Evolutionary conservation across 2,329 filamentous ascomycete genomes (phyloP).

Genomic region (Xylaria arbuscula): DNA sequence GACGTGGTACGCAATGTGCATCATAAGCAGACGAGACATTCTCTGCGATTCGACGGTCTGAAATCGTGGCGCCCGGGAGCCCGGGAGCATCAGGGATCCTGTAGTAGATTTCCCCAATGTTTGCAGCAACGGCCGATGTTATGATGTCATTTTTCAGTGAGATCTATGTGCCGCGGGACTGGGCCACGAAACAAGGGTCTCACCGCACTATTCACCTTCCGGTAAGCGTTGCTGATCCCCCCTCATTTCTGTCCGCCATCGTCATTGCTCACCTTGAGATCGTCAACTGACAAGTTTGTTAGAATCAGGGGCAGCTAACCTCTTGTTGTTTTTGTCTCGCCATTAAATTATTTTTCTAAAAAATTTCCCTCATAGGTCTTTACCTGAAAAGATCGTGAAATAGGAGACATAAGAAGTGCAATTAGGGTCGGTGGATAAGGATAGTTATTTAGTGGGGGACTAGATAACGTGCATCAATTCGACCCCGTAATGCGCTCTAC

Average conservation of each 20-base stretch:
- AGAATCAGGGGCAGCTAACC: background rate
- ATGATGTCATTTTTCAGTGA: constrained; percentile 32
- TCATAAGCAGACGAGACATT: constrained; percentile 13
- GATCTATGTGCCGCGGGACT: constrained; percentile 4
- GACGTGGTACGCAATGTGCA: background rate
- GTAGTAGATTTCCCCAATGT: background rate
- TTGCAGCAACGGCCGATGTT: background rate
- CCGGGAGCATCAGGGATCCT: background rate
- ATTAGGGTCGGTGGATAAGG: too few relatives aligned
- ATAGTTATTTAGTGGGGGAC: too few relatives aligned
- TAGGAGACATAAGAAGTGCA: too few relatives aligned
- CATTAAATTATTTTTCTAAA: background rate
- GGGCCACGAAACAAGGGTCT: constrained; percentile 14
- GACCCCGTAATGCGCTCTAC: too few relatives aligned
- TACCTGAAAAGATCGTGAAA: too few relatives aligned
- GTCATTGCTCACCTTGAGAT: constrained; percentile 10
- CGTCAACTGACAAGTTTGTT: background rate
- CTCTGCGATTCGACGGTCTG: constrained; percentile 20
- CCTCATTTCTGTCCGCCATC: background rate
- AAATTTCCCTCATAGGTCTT: too few relatives aligned
- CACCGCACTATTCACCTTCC: constrained; percentile 13
- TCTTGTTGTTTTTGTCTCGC: too few relatives aligned
- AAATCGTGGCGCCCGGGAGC: background rate
- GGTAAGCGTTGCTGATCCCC: background rate
- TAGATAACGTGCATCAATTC: too few relatives aligned